Evolutionary conservation across 371 early-diverging fungal species (phyloP).

Genomic region (Apophysomyces variabilis): DNA sequence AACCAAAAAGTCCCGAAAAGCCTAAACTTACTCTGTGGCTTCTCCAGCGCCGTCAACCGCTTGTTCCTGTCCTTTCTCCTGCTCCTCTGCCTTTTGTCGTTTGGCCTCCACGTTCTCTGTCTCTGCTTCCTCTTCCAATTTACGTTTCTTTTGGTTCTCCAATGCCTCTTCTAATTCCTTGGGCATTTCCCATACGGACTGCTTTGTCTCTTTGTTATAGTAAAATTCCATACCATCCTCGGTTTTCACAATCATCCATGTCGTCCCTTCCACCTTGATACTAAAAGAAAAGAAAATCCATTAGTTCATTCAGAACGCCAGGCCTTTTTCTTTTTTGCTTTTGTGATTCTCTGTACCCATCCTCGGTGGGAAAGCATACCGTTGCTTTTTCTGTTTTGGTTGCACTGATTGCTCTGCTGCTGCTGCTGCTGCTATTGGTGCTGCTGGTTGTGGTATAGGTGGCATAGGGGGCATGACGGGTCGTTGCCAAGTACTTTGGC

Average conservation of each 20-base stretch:
- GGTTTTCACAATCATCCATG: slow-evolving; percentile 80
- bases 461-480: slow-evolving; percentile 28
- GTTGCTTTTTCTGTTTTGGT: background rate
- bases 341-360: no score
- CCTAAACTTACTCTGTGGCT: slow-evolving; percentile 28
- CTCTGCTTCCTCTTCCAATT: slow-evolving; percentile 22
- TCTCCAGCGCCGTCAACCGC: background rate
- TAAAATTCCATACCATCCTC: slow-evolving; percentile 75
- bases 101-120: slow-evolving; percentile 31
- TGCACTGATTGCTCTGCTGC: slow-evolving; percentile 4
- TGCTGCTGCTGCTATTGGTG: background rate
- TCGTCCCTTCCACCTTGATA: slow-evolving; percentile 69
- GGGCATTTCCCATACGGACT: slow-evolving; percentile 74
- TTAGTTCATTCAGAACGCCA: slow-evolving; percentile 31
- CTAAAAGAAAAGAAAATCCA: slow-evolving; percentile 29
- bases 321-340: slow-evolving; percentile 36
- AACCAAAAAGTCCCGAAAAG: background rate
- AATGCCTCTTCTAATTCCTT: slow-evolving; percentile 53
- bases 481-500: slow-evolving; percentile 60
- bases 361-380: background rate
- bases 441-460: background rate
- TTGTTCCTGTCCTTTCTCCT: background rate
- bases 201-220: slow-evolving; percentile 70
- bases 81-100: slow-evolving; percentile 25
- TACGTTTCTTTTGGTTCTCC: slow-evolving; percentile 40